Base-by-base conservation (phyloP, 441 rosid genomes). In the Erodium moschatum region DNA sequence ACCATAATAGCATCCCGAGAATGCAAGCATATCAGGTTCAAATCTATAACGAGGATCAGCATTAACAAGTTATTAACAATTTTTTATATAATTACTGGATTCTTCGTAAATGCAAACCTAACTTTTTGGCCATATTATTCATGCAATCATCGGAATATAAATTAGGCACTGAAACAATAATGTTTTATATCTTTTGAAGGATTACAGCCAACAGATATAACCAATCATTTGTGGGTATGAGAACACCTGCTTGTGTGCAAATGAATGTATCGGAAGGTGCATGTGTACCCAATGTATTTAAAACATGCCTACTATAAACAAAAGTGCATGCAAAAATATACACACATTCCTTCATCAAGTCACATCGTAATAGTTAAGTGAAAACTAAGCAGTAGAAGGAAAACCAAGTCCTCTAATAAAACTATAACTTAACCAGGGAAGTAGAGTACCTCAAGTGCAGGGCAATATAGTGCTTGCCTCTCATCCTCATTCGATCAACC, bases 21-120 rank as follows among this genome's bases (percentile, higher is more conserved):
- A 86, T 56, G 98, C 99, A 66, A 95, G 91, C 99, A 95, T 95
- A 73, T 95, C 99, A 15, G 98, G 89, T 72, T 95, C 99, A 75
- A 89, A 95, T 87, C 99, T 94, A 86, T 31, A 79, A 71, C 58
- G 73, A 77, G 74, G 69, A 67, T 58, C 24, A 48, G 68, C 65
- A 69, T 77, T 74, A 77, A 74, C 16, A 75, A 66, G 61, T 46
- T 64, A 16, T 24, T 38, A 40, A n/a, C 38, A 56, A 72, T 15
- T 9, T 12, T 38, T 66, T 15, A 24, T 9, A n/a, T 24, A 24
- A 61, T 16, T 2, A 56, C 40, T 62, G 42, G 44, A 38, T 38
- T 38, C 16, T 13, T 70, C 50, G 1, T 9, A 5, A 48, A 64
- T 24, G 38, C 21, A 66, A 31, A 21, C 18, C 38, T 63, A 15